Percentiles rank a stretch among this genome's conserved stretches.
Conservation (phyloP, 2,329 filamentous ascomycete species). For the Penicillium sp. region DNA sequence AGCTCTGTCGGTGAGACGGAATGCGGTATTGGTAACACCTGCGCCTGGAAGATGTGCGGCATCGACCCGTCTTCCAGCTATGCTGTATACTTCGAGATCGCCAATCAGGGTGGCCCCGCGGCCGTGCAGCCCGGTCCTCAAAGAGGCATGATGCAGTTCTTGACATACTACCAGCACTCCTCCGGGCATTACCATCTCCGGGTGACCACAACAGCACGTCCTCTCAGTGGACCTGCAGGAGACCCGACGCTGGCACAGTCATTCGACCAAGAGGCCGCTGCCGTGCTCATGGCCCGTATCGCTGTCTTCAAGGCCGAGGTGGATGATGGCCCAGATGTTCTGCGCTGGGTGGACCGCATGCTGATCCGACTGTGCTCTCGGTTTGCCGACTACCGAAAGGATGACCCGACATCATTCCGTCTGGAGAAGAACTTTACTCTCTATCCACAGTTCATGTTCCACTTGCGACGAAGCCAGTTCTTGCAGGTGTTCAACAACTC, state of each 20-base stretch:
- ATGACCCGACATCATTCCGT: conserved; percentile 94
- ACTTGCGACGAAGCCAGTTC: conserved; percentile 93
- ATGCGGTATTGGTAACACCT: conserved; percentile 96
- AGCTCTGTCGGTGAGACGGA: conserved; percentile 95
- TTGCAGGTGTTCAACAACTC: conserved; percentile 99
- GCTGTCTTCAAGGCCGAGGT: conserved; percentile 98
- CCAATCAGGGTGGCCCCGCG: conserved; percentile 80
- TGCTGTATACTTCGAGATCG: conserved; percentile 96
- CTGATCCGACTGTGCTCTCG: conserved; percentile 92
- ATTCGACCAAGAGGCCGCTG: conserved; percentile 96
- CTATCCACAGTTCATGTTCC: conserved; percentile 99
- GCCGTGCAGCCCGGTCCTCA: conserved; percentile 82
- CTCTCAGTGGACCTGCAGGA: conserved; percentile 86
- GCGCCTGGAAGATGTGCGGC: conserved; percentile 99
- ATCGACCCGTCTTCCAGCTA: conserved; percentile 93
- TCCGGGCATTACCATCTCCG: conserved; percentile 93
- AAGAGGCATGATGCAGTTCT: conserved; percentile 94
- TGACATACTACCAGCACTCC: conserved; percentile 98
- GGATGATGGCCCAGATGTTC: conserved; percentile 94
- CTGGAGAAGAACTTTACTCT: conserved; percentile 98
- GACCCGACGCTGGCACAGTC: conserved; percentile 94
- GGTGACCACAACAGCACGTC: conserved; percentile 88
- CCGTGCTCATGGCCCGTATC: conserved; percentile 97
- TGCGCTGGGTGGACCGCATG: conserved; percentile 98
- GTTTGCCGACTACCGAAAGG: conserved; percentile 96